These are phyloP conservation scores for Glycine soja DNA, from an alignment of 306 rosid species.

Conservation along the genomic window DNA sequence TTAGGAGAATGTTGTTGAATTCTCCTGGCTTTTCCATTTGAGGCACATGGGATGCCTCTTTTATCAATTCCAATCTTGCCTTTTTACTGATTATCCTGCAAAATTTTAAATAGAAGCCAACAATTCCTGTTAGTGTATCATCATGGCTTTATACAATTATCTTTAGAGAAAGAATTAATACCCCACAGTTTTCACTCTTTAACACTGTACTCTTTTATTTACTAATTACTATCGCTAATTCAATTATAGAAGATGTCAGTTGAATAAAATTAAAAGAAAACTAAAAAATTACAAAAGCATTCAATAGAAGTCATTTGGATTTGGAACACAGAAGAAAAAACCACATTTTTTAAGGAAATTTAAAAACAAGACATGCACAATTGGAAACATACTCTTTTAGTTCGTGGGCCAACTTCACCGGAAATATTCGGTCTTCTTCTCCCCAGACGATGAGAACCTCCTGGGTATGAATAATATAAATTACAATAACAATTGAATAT, in stretches of 20 bases:
- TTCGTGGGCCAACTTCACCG: conserved; percentile 69
- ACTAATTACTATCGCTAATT: background rate
- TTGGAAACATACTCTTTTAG: conserved; percentile 65
- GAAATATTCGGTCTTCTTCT: conserved; percentile 76
- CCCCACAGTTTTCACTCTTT: background rate
- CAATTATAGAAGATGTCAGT: background rate
- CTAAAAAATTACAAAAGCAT: background rate
- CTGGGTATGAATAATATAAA: conserved; percentile 41
- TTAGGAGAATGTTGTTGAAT: conserved; percentile 69
- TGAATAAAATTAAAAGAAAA: background rate
- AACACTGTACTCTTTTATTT: background rate
- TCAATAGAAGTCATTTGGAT: background rate
- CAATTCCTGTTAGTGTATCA: background rate
- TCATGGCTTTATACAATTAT: background rate
- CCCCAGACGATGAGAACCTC: conserved; percentile 92
- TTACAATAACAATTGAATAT: background rate
- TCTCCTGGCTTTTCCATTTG: conserved; percentile 67
- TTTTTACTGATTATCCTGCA: conserved; percentile 74
- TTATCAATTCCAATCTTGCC: conserved; percentile 70
- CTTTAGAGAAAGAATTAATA: background rate
- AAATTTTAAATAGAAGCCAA: background rate
- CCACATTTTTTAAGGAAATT: background rate
- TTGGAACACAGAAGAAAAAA: conserved; percentile 7
- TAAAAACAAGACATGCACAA: background rate
- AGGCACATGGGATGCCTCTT: conserved; percentile 79